phyloP scores from a whole-genome alignment of 129 eudicot genomes.

The Artemisia tridentata region DNA sequence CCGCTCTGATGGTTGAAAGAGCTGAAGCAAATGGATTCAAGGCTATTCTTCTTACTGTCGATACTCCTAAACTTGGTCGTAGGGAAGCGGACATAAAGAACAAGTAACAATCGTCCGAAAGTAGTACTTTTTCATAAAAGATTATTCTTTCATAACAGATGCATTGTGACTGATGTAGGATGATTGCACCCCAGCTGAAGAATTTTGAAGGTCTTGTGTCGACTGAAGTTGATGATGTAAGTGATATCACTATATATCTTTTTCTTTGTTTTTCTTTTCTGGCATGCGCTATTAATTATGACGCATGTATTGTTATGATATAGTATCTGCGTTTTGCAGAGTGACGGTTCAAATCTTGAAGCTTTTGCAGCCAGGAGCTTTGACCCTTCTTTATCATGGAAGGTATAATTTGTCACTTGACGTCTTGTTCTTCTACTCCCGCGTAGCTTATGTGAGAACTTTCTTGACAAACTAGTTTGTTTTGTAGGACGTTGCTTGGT shows the following conservation, averaged over 20 bases:
- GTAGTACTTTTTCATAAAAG: not conserved
- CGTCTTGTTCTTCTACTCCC: not conserved
- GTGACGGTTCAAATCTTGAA: constrained; percentile 71
- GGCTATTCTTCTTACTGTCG: constrained; percentile 82
- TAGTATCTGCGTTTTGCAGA: constrained; percentile 39
- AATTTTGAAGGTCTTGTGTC: constrained; percentile 79
- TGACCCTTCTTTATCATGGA: constrained; percentile 77
- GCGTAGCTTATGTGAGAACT: too few species aligned
- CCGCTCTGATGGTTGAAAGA: constrained; percentile 72
- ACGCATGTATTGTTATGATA: not conserved
- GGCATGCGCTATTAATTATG: not conserved
- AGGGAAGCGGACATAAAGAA: constrained; percentile 89
- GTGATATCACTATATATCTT: constrained; percentile 25
- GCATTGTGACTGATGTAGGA: constrained; percentile 38
- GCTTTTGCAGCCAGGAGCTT: too few species aligned
- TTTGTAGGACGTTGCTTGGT: constrained; percentile 77
- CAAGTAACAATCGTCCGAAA: constrained; percentile 41
- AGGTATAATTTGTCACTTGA: constrained; percentile 37
- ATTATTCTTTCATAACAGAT: not conserved
- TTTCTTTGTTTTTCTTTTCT: not conserved
- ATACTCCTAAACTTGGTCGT: constrained; percentile 85
- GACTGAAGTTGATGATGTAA: constrained; percentile 54
- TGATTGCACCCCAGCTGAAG: constrained; percentile 78
- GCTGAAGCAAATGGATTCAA: constrained; percentile 83
- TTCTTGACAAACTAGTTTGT: not conserved